phyloP scores from a whole-genome alignment of 164 flowering plant genomes.

The Tetrastigma voinierianum region DNA sequence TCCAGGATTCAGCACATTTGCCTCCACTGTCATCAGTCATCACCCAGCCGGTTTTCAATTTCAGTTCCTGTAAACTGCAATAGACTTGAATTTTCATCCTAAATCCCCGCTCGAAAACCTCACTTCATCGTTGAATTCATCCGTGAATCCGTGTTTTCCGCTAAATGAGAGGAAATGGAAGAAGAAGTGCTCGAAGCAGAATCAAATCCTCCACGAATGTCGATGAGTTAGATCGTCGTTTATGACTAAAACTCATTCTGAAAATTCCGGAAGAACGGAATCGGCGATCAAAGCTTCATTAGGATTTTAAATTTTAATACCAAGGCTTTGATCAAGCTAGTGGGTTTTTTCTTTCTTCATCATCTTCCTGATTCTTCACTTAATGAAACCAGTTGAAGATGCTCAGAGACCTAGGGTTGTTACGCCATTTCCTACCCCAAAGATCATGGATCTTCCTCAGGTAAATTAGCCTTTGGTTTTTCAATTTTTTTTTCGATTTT shows the following conservation, averaged over 20 bases:
- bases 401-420: slow-evolving; percentile 49
- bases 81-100: no score
- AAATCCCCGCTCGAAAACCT: no score
- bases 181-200: slow-evolving; percentile 46
- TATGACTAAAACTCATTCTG: slow-evolving; percentile 6
- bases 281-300: slow-evolving; percentile 17
- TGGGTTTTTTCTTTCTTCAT: slow-evolving; percentile 26
- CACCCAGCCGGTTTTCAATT: no score
- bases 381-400: slow-evolving; percentile 21
- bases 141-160: no score
- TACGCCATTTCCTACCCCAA: slow-evolving; percentile 82
- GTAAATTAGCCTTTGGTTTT: slow-evolving; percentile 19
- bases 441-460: slow-evolving; percentile 76
- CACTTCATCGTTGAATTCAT: no score
- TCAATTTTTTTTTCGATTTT: not conserved
- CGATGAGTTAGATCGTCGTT: slow-evolving; percentile 15
- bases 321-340: slow-evolving; percentile 33
- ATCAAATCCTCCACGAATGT: slow-evolving; percentile 25
- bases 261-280: slow-evolving; percentile 17
- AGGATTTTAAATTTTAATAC: slow-evolving; percentile 31
- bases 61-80: no score
- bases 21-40: no score
- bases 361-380: slow-evolving; percentile 22
- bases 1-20: no score
- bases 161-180: slow-evolving; percentile 40